A percentile compares a stretch with the other conserved stretches of the same genome.
Conservation (phyloP, 352 stramenopile genomes). For the Phytophthora aleatoria region DNA sequence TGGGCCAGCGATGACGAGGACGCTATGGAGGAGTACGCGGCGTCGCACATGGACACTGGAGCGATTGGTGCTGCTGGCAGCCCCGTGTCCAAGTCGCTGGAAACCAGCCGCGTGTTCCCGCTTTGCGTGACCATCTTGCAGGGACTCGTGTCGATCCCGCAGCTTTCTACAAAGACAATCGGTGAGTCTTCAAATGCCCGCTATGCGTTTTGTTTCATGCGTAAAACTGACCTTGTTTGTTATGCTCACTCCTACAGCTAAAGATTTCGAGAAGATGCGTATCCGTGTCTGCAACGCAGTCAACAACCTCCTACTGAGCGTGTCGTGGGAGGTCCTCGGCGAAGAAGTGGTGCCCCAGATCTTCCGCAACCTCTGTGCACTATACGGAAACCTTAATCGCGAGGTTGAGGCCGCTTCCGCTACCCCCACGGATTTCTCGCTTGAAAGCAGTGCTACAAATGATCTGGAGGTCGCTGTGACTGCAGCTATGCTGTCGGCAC, state of each 20-base stretch:
- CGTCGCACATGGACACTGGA: conserved; percentile 66
- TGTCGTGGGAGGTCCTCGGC: conserved; percentile 60
- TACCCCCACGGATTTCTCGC: conserved; percentile 37
- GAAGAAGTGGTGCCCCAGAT: conserved; percentile 69
- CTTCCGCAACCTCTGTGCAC: conserved; percentile 77
- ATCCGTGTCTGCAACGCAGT: conserved; percentile 81
- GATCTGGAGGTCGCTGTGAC: conserved; percentile 75
- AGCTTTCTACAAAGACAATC: conserved; percentile 53
- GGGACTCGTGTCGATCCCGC: conserved; percentile 73
- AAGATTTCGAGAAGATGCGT: conserved; percentile 83
- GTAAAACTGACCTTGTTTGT: conserved; percentile 10
- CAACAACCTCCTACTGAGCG: conserved; percentile 78
- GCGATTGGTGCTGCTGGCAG: conserved; percentile 15
- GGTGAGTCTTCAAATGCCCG: conserved; percentile 30
- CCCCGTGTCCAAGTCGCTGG: conserved; percentile 41
- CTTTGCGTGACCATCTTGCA: conserved; percentile 75
- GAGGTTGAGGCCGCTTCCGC: conserved; percentile 31
- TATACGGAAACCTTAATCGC: conserved; percentile 70
- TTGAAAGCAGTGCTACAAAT: conserved; percentile 49
- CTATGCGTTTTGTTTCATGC: not conserved
- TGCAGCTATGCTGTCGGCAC: conserved; percentile 70
- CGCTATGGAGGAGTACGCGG: conserved; percentile 81
- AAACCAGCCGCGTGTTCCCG: conserved; percentile 53
- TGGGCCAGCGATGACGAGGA: conserved; percentile 90
- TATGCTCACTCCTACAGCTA: conserved; percentile 25